A percentile compares a stretch with the other conserved stretches of the same genome.
Conservation (phyloP, 169 alveolate species). For the Cryptosporidium meleagridis region DNA sequence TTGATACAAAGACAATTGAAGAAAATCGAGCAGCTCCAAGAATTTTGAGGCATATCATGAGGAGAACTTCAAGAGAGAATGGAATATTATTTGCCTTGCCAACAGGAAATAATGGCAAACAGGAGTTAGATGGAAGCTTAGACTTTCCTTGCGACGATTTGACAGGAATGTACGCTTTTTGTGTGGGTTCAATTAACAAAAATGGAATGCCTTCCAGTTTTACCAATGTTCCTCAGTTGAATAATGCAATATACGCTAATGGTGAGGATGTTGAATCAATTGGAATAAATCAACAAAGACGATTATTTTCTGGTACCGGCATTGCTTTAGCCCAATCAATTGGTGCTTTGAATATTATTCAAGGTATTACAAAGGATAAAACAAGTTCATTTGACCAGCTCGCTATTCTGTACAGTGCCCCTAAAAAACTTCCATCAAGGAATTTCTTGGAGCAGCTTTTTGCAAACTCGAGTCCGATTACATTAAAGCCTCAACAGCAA, state of each 20-base stretch:
- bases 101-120: constrained; percentile 64
- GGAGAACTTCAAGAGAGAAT: constrained; percentile 68
- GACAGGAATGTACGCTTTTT: constrained; percentile 73
- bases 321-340: constrained; percentile 72
- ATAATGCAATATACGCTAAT: constrained; percentile 40
- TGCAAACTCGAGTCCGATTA: constrained; percentile 34
- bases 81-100: constrained; percentile 61
- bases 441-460: constrained; percentile 50
- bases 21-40: constrained; percentile 69
- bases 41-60: constrained; percentile 58
- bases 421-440: constrained; percentile 52
- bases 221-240: constrained; percentile 41
- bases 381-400: constrained; percentile 56
- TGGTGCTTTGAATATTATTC: constrained; percentile 62
- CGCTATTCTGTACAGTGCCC: constrained; percentile 52
- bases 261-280: constrained; percentile 71
- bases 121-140: constrained; percentile 23
- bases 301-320: constrained; percentile 66
- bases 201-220: constrained; percentile 51
- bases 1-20: constrained; percentile 42
- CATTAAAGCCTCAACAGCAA: constrained; percentile 5
- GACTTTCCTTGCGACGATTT: constrained; percentile 75
- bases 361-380: constrained; percentile 56
- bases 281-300: constrained; percentile 61
- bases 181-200: constrained; percentile 68